Evolutionary conservation across 805 yeast species (phyloP), one percentile per base, ranked within the genome.

Genomic region (Lipomyces yamadae): DNA sequence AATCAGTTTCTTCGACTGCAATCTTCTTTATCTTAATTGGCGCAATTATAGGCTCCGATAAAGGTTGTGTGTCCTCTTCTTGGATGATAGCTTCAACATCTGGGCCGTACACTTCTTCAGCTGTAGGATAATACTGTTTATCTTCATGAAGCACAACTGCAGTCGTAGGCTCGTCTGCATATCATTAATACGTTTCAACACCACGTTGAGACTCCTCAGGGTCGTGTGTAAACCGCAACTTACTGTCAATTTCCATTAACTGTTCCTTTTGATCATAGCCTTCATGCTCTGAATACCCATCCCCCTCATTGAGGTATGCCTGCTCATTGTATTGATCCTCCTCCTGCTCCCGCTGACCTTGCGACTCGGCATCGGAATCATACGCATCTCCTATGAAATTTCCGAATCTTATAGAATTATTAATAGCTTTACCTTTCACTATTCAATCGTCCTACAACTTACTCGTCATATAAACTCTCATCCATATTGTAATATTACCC

Each of bases 401-500:
- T 56, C 94, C 94, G 76, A 89, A 89, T 60, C 73, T 70, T 48
- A 3, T 11, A 15, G 37, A 34, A 76, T 79, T 75, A 67, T 4
- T 15, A 2, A 10, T 4, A 29, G 53, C 33, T 64, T 60, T 34
- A 59, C 56, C 32, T 6, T 10, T 3, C 24, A 64, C 33, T 48
- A 39, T 11, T 33, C 45, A 24, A 55, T 39, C 24, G 15, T 24
- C 24, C 1, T 35, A n/a, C 7, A 2, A 74, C 81, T 57, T 72
- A 83, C 83, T 92, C 97, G 77, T 92, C 97, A 77, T 88, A 91
- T 34, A 86, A 74, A 67, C 86, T 90, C 30, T 86, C 89, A 72
- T 85, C 90, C 73, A 78, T 81, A 8, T 15, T 15, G 32, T 3
- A 56, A 15, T 33, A 56, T 32, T 33, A 54, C 10, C 24, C 48